phyloP scores from a whole-genome alignment of 108 stramenopile genomes.

The Cyclostephanos tholiformis region DNA sequence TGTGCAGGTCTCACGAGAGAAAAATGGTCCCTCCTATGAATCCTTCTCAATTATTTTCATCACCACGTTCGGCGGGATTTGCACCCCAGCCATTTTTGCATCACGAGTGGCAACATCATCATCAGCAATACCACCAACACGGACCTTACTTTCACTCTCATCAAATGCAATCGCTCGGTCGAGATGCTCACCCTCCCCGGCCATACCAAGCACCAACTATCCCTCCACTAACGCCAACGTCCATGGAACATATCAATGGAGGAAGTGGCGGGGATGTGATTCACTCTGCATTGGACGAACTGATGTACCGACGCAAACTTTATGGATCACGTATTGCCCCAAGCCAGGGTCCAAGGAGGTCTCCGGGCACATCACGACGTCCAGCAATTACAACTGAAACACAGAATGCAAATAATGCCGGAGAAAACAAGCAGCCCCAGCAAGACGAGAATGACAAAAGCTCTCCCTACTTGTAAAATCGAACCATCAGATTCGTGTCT shows the following conservation, averaged over 20 bases:
- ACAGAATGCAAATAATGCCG: background rate
- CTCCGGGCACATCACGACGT: conserved; percentile 2
- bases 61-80: background rate
- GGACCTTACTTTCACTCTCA: conserved; percentile 2
- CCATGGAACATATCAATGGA: conserved; percentile 6
- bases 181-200: background rate
- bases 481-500: conserved; percentile 13
- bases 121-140: background rate
- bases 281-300: conserved; percentile 28
- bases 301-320: conserved; percentile 36
- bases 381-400: background rate
- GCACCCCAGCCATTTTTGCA: background rate
- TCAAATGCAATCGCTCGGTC: background rate
- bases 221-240: conserved; percentile 26
- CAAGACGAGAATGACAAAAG: background rate
- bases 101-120: conserved; percentile 5
- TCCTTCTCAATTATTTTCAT: background rate
- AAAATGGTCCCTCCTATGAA: conserved; percentile 17
- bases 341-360: background rate
- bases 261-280: conserved; percentile 1
- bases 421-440: conserved; percentile 1
- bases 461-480: background rate
- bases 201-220: conserved; percentile 16
- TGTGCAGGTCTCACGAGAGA: conserved; percentile 10
- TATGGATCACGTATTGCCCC: conserved; percentile 14